Percentiles rank a stretch among this genome's conserved stretches.
Evolutionary conservation across 495 filamentous ascomycete species (phyloP).

Genomic region (Penicillium cinerascens): DNA sequence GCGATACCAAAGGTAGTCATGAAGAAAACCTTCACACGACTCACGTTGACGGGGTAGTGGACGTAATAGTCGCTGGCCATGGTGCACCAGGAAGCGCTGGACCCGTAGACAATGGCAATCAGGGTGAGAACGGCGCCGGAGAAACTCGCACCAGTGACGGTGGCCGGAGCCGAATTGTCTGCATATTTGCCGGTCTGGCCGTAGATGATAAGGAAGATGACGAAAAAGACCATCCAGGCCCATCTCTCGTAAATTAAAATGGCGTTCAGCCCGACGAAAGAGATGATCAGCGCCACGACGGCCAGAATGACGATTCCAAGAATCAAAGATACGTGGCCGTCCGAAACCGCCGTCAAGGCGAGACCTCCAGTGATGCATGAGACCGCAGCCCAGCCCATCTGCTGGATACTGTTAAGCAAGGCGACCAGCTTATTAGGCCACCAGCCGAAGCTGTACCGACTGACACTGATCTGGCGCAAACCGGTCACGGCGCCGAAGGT

Average conservation of each 20-base stretch:
- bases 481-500: constrained; percentile 72
- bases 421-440: constrained; percentile 30
- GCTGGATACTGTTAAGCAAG: constrained; percentile 28
- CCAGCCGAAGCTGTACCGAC: constrained; percentile 32
- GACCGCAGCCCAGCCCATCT: constrained; percentile 36
- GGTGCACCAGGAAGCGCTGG: constrained; percentile 56
- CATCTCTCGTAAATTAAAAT: constrained; percentile 60
- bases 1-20: constrained; percentile 37
- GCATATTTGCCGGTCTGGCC: constrained; percentile 48
- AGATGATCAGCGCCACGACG: constrained; percentile 51
- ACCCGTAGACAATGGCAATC: constrained; percentile 55
- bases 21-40: constrained; percentile 52
- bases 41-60: constrained; percentile 52
- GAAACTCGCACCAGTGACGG: constrained; percentile 36
- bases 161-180: constrained; percentile 35
- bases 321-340: constrained; percentile 32
- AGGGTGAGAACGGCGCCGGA: constrained; percentile 50
- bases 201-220: constrained; percentile 57
- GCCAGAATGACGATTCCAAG: constrained; percentile 47
- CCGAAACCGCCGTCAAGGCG: constrained; percentile 33
- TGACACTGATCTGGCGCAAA: constrained; percentile 78
- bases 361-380: constrained; percentile 38
- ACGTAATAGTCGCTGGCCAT: constrained; percentile 62
- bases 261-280: constrained; percentile 55
- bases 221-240: constrained; percentile 56